Conservation (phyloP, 345 rosid species). For the Angophora floribunda region DNA sequence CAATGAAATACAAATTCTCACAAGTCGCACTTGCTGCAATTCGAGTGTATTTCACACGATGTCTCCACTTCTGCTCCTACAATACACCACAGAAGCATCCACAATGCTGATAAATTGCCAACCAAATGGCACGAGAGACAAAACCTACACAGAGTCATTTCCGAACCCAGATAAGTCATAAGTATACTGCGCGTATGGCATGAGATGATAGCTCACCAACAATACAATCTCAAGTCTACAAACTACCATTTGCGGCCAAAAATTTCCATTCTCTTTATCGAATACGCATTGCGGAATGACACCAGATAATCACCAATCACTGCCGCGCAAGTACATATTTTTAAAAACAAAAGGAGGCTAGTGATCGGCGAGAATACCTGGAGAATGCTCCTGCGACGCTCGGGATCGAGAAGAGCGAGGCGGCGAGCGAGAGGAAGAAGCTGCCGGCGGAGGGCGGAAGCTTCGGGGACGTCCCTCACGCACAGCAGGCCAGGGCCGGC, state of each 20-base stretch:
- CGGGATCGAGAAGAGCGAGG: slow-evolving; percentile 58
- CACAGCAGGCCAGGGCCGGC: slow-evolving; percentile 68
- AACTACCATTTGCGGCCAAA: not conserved
- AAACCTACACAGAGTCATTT: not conserved
- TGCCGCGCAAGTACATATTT: not conserved
- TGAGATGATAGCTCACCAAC: not conserved
- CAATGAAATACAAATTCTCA: not conserved
- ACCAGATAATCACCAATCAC: not conserved
- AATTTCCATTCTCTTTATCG: not conserved
- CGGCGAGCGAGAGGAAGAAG: slow-evolving; percentile 60
- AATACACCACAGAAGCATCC: not conserved
- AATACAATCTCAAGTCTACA: not conserved
- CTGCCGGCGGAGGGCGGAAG: slow-evolving; percentile 42
- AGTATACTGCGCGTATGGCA: not conserved
- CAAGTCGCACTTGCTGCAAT: not conserved
- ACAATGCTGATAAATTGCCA: not conserved
- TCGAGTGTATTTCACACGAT: not conserved
- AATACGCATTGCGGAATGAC: not conserved
- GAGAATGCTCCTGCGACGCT: slow-evolving; percentile 44
- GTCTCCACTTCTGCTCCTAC: not conserved
- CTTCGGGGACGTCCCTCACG: slow-evolving; percentile 44
- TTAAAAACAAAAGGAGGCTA: not conserved
- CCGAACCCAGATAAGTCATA: not conserved
- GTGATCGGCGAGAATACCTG: slow-evolving; percentile 27
- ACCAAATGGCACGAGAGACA: not conserved